Percentiles rank a stretch among this genome's conserved stretches.
Evolutionary conservation across 371 early-diverging fungal genomes (phyloP).

Genomic region (Smittium culicis): DNA sequence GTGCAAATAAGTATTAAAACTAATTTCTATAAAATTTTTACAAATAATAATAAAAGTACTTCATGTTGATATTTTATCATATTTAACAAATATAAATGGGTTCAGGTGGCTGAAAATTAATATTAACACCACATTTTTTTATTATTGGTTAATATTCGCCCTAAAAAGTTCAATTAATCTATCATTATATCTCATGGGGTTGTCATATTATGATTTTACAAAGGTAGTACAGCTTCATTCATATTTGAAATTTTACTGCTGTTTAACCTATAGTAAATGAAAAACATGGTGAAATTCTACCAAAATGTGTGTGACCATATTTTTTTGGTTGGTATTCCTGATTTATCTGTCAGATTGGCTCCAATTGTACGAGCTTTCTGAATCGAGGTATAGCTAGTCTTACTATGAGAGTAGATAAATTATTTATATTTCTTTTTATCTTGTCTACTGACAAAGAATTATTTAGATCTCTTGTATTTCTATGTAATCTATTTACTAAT

Average conservation of each 20-base stretch:
- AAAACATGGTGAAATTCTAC: constrained; percentile 12
- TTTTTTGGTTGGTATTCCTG: constrained; percentile 17
- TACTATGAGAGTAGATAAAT: not conserved
- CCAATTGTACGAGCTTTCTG: constrained; percentile 18
- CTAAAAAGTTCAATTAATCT: not conserved
- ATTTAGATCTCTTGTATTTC: not conserved
- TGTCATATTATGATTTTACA: not conserved
- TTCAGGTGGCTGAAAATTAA: not conserved
- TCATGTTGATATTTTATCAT: not conserved
- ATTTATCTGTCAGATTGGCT: constrained; percentile 12
- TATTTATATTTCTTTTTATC: not conserved
- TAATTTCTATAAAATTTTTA: not conserved
- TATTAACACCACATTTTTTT: not conserved
- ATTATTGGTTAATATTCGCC: not conserved
- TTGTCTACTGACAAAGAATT: not conserved
- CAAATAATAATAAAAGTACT: not conserved
- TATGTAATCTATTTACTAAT: not conserved
- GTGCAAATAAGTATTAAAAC: not conserved
- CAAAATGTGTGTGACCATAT: constrained; percentile 17
- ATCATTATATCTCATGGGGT: not conserved
- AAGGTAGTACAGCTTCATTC: not conserved
- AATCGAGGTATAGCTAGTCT: constrained; percentile 8
- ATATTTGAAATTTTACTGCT: not conserved
- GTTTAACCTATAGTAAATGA: constrained; percentile 11
- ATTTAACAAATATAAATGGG: not conserved